phyloP scores from a whole-genome alignment of 2,329 filamentous ascomycete genomes.

The Aspergillus intermedius region DNA sequence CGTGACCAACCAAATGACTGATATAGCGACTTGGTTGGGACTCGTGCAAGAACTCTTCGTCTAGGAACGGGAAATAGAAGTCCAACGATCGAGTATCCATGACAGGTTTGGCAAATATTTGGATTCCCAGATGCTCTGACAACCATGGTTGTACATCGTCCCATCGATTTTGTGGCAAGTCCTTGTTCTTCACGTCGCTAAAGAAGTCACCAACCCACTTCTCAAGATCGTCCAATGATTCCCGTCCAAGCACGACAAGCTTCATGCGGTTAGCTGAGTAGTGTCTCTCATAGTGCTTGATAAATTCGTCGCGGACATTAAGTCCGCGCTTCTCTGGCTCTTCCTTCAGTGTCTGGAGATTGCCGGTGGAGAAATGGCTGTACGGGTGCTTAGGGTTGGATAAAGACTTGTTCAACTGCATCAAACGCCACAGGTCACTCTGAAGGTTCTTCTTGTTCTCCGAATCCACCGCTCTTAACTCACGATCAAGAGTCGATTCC shows the following conservation, averaged over 20 bases:
- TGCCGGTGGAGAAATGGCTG: slow-evolving; percentile 87
- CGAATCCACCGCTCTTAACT: slow-evolving; percentile 83
- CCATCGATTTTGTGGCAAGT: slow-evolving; percentile 63
- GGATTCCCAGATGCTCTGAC: slow-evolving; percentile 56
- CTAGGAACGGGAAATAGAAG: slow-evolving; percentile 75
- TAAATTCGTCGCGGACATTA: slow-evolving; percentile 83
- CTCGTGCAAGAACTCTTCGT: slow-evolving; percentile 73
- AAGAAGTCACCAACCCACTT: slow-evolving; percentile 80
- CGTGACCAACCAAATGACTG: slow-evolving; percentile 82
- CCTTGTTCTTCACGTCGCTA: slow-evolving; percentile 72
- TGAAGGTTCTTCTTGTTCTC: slow-evolving; percentile 98
- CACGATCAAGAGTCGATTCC: slow-evolving; percentile 74
- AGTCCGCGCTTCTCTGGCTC: slow-evolving; percentile 71
- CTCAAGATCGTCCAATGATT: slow-evolving; percentile 74
- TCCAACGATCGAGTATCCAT: slow-evolving; percentile 78
- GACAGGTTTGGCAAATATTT: slow-evolving; percentile 83
- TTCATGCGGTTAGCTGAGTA: slow-evolving; percentile 96
- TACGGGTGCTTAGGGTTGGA: slow-evolving; percentile 83
- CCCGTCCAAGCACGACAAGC: slow-evolving; percentile 75
- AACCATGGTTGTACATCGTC: slow-evolving; percentile 56
- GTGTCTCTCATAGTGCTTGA: slow-evolving; percentile 80
- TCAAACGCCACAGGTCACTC: slow-evolving; percentile 78
- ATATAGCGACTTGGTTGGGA: slow-evolving; percentile 80
- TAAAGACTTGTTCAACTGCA: slow-evolving; percentile 82
- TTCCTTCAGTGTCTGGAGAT: slow-evolving; percentile 77